These are phyloP conservation scores for Albifimbria verrucaria DNA, from an alignment of 2,329 filamentous ascomycete species.

Conservation along the genomic window DNA sequence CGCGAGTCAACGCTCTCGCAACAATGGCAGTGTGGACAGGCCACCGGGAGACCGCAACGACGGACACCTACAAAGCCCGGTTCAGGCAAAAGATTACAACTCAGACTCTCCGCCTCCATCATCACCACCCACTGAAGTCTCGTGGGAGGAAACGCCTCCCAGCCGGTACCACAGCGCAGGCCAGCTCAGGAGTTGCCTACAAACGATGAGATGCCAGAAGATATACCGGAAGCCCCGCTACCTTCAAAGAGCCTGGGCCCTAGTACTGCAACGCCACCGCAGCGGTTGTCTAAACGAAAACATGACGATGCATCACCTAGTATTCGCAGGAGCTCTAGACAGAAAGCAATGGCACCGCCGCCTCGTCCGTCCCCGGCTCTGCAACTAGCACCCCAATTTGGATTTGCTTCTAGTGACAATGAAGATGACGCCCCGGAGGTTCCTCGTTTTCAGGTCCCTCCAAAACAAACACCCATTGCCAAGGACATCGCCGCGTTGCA, in stretches of 20 bases:
- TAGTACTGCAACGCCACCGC: too few relatives aligned
- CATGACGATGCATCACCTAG: background rate
- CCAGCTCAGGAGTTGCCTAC: too few relatives aligned
- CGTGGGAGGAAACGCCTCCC: too few relatives aligned
- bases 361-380: background rate
- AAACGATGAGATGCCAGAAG: too few relatives aligned
- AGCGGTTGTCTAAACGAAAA: background rate
- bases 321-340: conserved; percentile 14
- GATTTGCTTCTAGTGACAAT: conserved; percentile 15
- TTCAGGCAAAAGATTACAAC: background rate
- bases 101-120: too few relatives aligned
- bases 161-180: too few relatives aligned
- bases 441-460: conserved; percentile 23
- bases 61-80: background rate
- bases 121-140: too few relatives aligned
- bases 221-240: too few relatives aligned
- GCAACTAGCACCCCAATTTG: conserved; percentile 9
- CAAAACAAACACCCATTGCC: background rate
- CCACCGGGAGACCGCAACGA: too few relatives aligned
- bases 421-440: conserved; percentile 35
- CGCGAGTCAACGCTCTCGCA: background rate
- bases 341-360: background rate
- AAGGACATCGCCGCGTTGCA: background rate
- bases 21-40: too few relatives aligned
- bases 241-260: too few relatives aligned